Base-by-base conservation (phyloP, 306 rosid genomes). In the Mimosa pudica region DNA sequence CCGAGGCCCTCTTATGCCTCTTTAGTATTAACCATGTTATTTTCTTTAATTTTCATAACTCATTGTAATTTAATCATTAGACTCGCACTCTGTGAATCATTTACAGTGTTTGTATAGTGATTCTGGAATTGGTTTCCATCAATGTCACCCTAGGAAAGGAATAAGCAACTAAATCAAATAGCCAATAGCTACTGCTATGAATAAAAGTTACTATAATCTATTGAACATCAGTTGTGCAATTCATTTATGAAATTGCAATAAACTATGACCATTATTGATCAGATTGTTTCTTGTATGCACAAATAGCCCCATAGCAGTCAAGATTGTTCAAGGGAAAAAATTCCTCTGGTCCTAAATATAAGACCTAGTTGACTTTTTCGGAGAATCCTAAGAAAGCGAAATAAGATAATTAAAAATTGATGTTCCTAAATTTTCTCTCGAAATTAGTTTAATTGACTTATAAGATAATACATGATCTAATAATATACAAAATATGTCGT, bases 251-350 rank as follows among this genome's bases (percentile, higher is more conserved):
- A 72, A 61, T 60, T 64, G 70, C 38, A 45, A 51, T 66, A 65
- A 73, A 73, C 65, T 54, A 55, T 65, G 12, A 58, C 49, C 46
- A 76, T 46, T 77, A 70, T 63, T 44, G 57, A 80, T 58, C 80
- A 42, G 17, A 73, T 55, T 66, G 51, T 45, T 66, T 42, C 66
- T 54, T 61, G 18, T 30, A 45, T 14, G 14, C 2, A 6, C 41
- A 38, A 10, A 5, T 12, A 14, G 72, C 41, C 80, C n/a, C 62
- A 72, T 13, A 55, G 60, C 6, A 6, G 36, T 38, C 52, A 8
- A 74, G 33, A 67, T 62, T 73, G 74, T 8, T 41, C 9, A 75
- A 42, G 24, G 5, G 57, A 36, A 12, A 74, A 42, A n/a, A n/a
- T n/a, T n/a, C n/a, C n/a, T n/a, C n/a, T n/a, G n/a, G n/a, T n/a